Percentiles rank a stretch among this genome's conserved stretches.
phyloP scores from a whole-genome alignment of 1,139 yeast species.

The Zygoascus sp. region DNA sequence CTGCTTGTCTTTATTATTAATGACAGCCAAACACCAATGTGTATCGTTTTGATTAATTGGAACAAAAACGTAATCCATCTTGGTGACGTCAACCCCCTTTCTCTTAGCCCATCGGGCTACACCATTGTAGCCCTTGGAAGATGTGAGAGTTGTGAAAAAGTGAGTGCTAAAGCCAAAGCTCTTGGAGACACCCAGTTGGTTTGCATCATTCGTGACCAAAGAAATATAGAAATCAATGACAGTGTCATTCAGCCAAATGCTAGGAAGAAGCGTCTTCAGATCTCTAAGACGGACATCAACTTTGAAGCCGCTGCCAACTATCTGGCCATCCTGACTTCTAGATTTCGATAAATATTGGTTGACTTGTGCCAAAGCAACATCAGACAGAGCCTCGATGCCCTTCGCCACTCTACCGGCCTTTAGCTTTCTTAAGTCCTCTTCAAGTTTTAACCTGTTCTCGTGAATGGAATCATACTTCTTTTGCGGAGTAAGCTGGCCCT shows the following conservation, averaged over 20 bases:
- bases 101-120: conserved; percentile 90
- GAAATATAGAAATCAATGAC: conserved; percentile 79
- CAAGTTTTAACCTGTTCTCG: conserved; percentile 18
- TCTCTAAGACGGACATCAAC: conserved; percentile 66
- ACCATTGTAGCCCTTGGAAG: conserved; percentile 65
- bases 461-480: conserved; percentile 14
- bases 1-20: conserved; percentile 55
- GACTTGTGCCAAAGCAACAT: conserved; percentile 37
- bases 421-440: conserved; percentile 20
- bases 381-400: conserved; percentile 28
- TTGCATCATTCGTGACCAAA: conserved; percentile 47
- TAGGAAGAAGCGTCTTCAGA: conserved; percentile 62
- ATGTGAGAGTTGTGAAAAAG: conserved; percentile 67
- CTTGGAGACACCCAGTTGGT: conserved; percentile 29
- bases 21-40: conserved; percentile 90
- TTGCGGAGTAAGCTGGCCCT: background rate
- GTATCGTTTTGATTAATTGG: conserved; percentile 80
- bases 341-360: conserved; percentile 38
- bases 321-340: conserved; percentile 29
- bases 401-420: conserved; percentile 16
- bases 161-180: conserved; percentile 80
- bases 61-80: conserved; percentile 61
- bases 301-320: conserved; percentile 42
- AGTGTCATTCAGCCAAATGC: conserved; percentile 86
- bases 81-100: conserved; percentile 63